Base-by-base conservation (phyloP, 371 early-diverging fungal genomes). In the Mucor circinelloides region DNA sequence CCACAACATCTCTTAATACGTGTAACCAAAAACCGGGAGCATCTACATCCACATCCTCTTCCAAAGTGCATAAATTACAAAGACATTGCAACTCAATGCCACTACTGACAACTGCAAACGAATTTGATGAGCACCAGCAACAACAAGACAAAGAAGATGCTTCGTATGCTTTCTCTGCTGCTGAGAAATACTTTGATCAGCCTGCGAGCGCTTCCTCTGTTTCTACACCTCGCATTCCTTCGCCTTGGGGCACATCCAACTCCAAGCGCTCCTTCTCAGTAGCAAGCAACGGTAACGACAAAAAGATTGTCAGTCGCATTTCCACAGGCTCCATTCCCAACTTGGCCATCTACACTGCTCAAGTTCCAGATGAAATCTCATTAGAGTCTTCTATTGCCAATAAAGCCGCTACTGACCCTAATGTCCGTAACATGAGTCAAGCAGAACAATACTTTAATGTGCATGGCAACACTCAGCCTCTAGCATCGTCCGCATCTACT, bases 181-280 rank as follows among this genome's bases (percentile, higher is more conserved):
- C 66, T 25, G 66, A 65, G 50, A 61, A 50, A 4, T 66, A 66
- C 31, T 65, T 66, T 59, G 62, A 70, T 30, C 67, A 54, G 23
- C 54, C 60, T 7, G 23, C 23, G 3, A 44, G 19, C 21, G 52
- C 60, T 17, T 62, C 66, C 5, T 42, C 64, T 23, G 17, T 42
- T 21, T 58, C 64, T 48, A 32, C 69, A 0, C 9, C 52, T 8
- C 17, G 66, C 3, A 61, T 70, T 62, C 66, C 66, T 15, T 66
- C 66, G 6, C 70, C 70, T 50, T 70, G 70, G 70, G 66, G 66
- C 13, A 69, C 65, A 34, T 31, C 57, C 32, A 57, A 30, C 42
- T 52, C 52, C 12, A 52, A 52, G 6, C 42, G 42, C 25, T 31
- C 42, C n/a, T 27, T 38, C 6, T 57, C 64, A 0, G 17, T 44